These are phyloP conservation scores for Jaltomata sinuosa DNA, from an alignment of 257 asterid genomes.

Conservation along the genomic window DNA sequence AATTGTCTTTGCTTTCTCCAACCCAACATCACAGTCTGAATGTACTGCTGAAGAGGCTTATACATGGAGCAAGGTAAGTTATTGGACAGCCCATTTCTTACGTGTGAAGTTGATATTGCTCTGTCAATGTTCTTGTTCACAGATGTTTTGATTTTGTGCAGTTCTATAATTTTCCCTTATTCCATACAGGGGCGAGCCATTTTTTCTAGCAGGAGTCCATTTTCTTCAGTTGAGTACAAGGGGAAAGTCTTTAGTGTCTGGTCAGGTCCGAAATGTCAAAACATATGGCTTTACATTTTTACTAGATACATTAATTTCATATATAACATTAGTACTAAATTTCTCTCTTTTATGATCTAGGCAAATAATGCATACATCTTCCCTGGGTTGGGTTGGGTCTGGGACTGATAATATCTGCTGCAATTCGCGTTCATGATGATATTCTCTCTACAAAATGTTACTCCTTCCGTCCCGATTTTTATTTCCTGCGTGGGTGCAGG, in stretches of 20 bases:
- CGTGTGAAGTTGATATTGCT: neutral
- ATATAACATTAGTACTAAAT: neutral
- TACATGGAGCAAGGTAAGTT: slow-evolving; percentile 70
- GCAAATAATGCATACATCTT: slow-evolving; percentile 81
- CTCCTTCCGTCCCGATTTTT: neutral
- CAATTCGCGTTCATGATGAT: slow-evolving; percentile 76
- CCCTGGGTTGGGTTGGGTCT: slow-evolving; percentile 66
- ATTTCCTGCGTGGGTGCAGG: slow-evolving; percentile 23
- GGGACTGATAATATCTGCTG: slow-evolving; percentile 83
- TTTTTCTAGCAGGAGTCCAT: slow-evolving; percentile 73
- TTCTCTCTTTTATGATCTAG: slow-evolving; percentile 20
- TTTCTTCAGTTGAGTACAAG: slow-evolving; percentile 47
- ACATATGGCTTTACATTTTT: neutral
- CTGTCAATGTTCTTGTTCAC: neutral
- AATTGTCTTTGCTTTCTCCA: slow-evolving; percentile 74
- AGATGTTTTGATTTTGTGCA: neutral
- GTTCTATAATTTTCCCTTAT: neutral
- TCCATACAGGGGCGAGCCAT: slow-evolving; percentile 58
- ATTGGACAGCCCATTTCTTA: neutral
- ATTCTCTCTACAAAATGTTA: slow-evolving; percentile 36
- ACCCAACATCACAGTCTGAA: slow-evolving; percentile 91
- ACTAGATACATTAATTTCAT: neutral
- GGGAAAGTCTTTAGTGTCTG: slow-evolving; percentile 47
- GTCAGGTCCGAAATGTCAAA: slow-evolving; percentile 39
- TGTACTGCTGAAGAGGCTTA: slow-evolving; percentile 93